Percentiles rank a stretch among this genome's conserved stretches.
Evolutionary conservation across 1,284 basidiomycete species (phyloP).

Genomic region (Irpex sp.): DNA sequence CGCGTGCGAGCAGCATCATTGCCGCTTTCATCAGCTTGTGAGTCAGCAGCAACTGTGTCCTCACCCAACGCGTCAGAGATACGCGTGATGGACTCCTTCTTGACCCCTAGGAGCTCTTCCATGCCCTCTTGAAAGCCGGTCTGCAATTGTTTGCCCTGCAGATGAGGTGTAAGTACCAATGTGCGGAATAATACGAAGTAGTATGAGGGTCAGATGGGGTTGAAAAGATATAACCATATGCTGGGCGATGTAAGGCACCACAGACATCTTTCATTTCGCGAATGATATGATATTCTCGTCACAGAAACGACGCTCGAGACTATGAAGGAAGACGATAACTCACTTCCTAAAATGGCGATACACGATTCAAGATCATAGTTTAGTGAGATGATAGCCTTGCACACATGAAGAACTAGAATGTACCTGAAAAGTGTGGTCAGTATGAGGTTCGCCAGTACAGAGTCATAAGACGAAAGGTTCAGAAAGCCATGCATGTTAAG

Average conservation of each 20-base stretch:
- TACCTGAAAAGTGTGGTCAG: conserved; percentile 21
- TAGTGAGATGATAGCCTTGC: not conserved
- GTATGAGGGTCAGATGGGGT: conserved; percentile 53
- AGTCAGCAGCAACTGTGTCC: conserved; percentile 53
- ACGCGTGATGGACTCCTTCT: conserved; percentile 14
- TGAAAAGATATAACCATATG: conserved; percentile 52
- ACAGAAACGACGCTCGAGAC: conserved; percentile 7
- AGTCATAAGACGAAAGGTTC: conserved; percentile 22
- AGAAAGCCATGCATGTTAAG: conserved; percentile 41
- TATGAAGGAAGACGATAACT: conserved; percentile 7
- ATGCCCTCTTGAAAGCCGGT: conserved; percentile 66
- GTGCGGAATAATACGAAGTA: not conserved
- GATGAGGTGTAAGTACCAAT: conserved; percentile 3
- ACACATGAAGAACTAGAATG: not conserved
- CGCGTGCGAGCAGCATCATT: conserved; percentile 54
- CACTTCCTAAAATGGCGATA: conserved; percentile 25
- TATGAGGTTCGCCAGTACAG: conserved; percentile 16
- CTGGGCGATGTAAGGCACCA: conserved; percentile 55
- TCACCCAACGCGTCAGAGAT: conserved; percentile 17
- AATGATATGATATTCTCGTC: conserved; percentile 59
- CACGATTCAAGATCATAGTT: not conserved
- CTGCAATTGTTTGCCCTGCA: conserved; percentile 52
- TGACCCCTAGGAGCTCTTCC: conserved; percentile 57
- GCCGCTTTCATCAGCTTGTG: conserved; percentile 49
- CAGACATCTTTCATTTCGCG: conserved; percentile 54